Evolutionary conservation across 306 rosid species (phyloP).

Genomic region (Corylus americana): DNA sequence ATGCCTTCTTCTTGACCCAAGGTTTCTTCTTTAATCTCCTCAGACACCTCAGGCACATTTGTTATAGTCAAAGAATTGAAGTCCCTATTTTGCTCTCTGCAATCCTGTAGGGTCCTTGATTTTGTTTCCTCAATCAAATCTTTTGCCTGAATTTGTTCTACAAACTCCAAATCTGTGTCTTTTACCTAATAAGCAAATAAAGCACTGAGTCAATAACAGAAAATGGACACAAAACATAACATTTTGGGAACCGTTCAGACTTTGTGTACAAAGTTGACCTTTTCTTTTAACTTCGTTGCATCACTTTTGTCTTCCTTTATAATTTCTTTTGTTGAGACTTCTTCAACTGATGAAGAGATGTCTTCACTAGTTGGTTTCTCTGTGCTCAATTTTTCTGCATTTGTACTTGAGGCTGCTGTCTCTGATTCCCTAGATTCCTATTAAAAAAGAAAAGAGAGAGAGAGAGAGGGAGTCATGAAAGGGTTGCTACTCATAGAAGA

Average conservation of each 20-base stretch:
- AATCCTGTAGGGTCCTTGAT: constrained; percentile 16
- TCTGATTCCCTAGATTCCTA: constrained; percentile 17
- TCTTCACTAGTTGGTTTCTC: constrained; percentile 22
- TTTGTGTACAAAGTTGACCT: constrained; percentile 23
- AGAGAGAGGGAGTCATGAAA: no score
- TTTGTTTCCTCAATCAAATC: constrained; percentile 12
- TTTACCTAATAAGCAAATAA: constrained; percentile 21
- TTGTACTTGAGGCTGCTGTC: constrained; percentile 14
- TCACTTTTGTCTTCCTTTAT: constrained; percentile 17
- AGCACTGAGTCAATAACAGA: not conserved
- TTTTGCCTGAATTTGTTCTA: constrained; percentile 22
- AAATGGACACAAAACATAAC: not conserved
- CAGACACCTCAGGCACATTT: not conserved
- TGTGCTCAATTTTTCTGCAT: not conserved
- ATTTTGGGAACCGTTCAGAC: not conserved
- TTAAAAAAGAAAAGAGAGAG: no score
- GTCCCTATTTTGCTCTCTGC: constrained; percentile 12
- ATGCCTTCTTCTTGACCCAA: constrained; percentile 5
- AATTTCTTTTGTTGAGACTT: constrained; percentile 1
- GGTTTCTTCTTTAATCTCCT: constrained; percentile 6
- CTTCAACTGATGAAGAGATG: constrained; percentile 14
- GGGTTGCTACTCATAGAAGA: no score
- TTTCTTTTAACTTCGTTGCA: constrained; percentile 4
- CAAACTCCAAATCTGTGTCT: constrained; percentile 13
- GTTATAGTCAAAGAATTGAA: constrained; percentile 7